Percentiles rank a stretch among this genome's conserved stretches.
These are phyloP conservation scores for Apiosordaria backusii DNA, from an alignment of 495 filamentous ascomycete species.

Conservation along the genomic window DNA sequence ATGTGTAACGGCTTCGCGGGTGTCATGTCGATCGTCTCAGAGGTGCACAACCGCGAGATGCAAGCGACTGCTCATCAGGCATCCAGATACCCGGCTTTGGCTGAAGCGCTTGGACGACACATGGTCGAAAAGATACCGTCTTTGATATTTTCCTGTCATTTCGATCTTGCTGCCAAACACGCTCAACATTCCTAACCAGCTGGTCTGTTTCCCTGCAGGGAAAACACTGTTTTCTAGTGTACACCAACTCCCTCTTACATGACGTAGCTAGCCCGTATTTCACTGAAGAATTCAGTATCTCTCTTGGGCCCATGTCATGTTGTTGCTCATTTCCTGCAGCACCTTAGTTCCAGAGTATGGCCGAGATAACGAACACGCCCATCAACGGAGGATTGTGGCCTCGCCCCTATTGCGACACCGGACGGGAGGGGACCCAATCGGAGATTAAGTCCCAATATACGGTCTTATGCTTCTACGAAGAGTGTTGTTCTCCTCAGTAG, in stretches of 20 bases:
- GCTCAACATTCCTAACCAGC: no score
- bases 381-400: background rate
- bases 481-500: background rate
- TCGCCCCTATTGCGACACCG: slow-evolving; percentile 8
- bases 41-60: background rate
- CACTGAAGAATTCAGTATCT: background rate
- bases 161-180: no score
- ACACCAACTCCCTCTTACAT: no score
- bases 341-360: background rate
- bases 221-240: no score
- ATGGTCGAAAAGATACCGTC: no score
- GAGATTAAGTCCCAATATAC: slow-evolving; percentile 16
- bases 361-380: slow-evolving; percentile 1
- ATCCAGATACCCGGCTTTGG: slow-evolving; percentile 3
- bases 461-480: background rate
- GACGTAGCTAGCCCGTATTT: no score
- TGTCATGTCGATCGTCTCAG: no score
- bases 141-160: no score
- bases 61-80: background rate
- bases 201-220: no score
- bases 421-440: slow-evolving; percentile 11
- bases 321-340: background rate
- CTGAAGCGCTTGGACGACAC: background rate
- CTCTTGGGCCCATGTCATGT: background rate
- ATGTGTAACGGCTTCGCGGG: no score